These are phyloP conservation scores for Sugiyamaella neomexicana DNA, from an alignment of 1,139 yeast genomes.

Conservation along the genomic window DNA sequence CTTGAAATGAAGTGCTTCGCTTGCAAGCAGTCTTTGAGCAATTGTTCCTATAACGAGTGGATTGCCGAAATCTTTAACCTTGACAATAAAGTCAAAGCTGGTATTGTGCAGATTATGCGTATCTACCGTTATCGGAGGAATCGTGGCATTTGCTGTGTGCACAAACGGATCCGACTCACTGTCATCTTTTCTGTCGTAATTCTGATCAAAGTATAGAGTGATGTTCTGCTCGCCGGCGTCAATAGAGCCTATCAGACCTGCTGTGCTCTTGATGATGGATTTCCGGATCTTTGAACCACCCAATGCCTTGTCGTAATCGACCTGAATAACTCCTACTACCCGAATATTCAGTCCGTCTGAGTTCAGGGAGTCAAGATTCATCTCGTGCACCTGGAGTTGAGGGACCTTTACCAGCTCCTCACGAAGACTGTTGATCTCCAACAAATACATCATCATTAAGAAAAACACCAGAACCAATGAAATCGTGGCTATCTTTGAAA, in stretches of 20 bases:
- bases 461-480: slow-evolving; percentile 1
- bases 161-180: slow-evolving; percentile 5
- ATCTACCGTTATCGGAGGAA: slow-evolving; percentile 29
- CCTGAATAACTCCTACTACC: slow-evolving; percentile 23
- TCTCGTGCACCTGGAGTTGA: slow-evolving; percentile 20
- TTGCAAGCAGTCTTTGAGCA: slow-evolving; percentile 25
- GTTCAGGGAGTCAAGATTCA: slow-evolving; percentile 23
- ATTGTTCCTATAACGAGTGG: slow-evolving; percentile 28
- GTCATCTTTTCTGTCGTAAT: slow-evolving; percentile 14
- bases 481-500: slow-evolving; percentile 1
- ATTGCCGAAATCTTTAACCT: slow-evolving; percentile 32
- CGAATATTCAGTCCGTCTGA: slow-evolving; percentile 25
- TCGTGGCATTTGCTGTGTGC: slow-evolving; percentile 29
- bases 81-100: slow-evolving; percentile 28
- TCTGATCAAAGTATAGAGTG: slow-evolving; percentile 24
- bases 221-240: slow-evolving; percentile 23
- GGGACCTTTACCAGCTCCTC: slow-evolving; percentile 29
- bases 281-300: slow-evolving; percentile 23
- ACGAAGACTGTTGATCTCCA: slow-evolving; percentile 24
- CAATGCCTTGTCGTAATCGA: slow-evolving; percentile 24
- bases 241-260: slow-evolving; percentile 22
- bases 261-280: slow-evolving; percentile 19
- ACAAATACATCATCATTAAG: slow-evolving; percentile 8
- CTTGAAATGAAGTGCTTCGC: slow-evolving; percentile 27
- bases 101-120: slow-evolving; percentile 27